A percentile compares a stretch with the other conserved stretches of the same genome.
Evolutionary conservation across 2,329 filamentous ascomycete species (phyloP).

Genomic region (Colletotrichum kahawae): DNA sequence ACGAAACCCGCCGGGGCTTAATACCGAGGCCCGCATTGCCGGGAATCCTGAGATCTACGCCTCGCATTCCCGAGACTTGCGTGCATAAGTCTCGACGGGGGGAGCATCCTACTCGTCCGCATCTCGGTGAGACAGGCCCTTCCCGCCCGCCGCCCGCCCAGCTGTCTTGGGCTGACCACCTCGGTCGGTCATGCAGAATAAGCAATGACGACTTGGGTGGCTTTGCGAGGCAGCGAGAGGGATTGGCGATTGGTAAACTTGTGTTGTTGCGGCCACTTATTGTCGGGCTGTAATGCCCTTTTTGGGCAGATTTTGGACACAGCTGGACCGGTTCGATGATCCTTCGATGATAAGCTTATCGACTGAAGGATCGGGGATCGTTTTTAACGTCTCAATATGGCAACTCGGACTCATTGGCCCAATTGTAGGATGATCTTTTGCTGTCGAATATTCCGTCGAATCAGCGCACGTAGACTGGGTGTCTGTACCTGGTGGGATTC

Average conservation of each 20-base stretch:
- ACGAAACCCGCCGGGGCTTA: background rate
- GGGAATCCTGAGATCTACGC: constrained; percentile 8
- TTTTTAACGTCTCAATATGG: background rate
- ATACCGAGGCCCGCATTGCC: constrained; percentile 18
- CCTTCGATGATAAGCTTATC: background rate
- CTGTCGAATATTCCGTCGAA: background rate
- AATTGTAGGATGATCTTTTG: background rate
- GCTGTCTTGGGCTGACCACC: constrained; percentile 1
- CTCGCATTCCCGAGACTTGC: constrained; percentile 20
- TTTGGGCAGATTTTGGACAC: background rate
- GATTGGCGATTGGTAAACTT: background rate
- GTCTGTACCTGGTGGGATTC: background rate
- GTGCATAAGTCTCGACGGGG: constrained; percentile 1
- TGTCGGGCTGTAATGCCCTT: background rate
- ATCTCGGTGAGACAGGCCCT: background rate
- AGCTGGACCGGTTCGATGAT: background rate
- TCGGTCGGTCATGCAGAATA: constrained; percentile 9
- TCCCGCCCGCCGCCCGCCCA: background rate
- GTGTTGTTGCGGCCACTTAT: background rate
- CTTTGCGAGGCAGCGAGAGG: background rate
- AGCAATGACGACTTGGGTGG: constrained; percentile 3
- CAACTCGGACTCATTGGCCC: background rate
- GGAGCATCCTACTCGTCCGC: constrained; percentile 5
- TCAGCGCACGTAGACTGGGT: background rate
- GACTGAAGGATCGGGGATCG: background rate